Evolutionary conservation across 129 eudicot genomes (phyloP), one percentile per base, ranked within the genome.

Genomic region (Tagetes erecta): DNA sequence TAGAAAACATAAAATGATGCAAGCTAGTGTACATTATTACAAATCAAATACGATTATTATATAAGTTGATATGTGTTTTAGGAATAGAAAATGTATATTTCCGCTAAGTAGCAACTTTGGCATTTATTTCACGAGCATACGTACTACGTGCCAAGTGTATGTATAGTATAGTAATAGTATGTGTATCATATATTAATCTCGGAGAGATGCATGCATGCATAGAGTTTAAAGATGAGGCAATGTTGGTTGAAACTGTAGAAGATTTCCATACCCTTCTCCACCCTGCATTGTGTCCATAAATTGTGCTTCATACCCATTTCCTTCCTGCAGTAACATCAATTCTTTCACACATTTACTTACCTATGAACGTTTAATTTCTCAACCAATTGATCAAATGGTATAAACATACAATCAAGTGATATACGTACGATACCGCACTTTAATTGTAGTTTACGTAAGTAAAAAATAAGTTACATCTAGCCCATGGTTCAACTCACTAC

Each of bases 201-300:
- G 35, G 40, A 35, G 38, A 36, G 31, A 34, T 74, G 49, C 3
- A 47, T 20, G 27, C 27, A 20, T 20, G 27, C 27, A 20, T 38
- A 8, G 47, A 52, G 56, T 65, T 86, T 74, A 86, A 73, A 89
- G 75, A 20, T 20, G 27, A 35, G 89, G 92, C 89, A 86, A 86
- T 67, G 86, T 64, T 20, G 93, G 46, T 68, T 91, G 89, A 73
- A 80, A 71, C 51, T 83, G 87, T 57, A 86, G 84, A 80, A 75
- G 81, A 52, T 84, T 91, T 80, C 84, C 90, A 86, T 85, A 86
- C 34, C 86, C 84, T 82, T 84, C 86, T 76, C 88, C 93, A 45
- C 56, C 81, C 81, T 20, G 27, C 27, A 89, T 79, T 82, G 82
- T 92, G 78, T 83, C 93, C 85, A 84, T 80, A 68, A 71, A 86